These are phyloP conservation scores for Filosporella fistucella DNA, from an alignment of 495 filamentous ascomycete species.

Conservation along the genomic window DNA sequence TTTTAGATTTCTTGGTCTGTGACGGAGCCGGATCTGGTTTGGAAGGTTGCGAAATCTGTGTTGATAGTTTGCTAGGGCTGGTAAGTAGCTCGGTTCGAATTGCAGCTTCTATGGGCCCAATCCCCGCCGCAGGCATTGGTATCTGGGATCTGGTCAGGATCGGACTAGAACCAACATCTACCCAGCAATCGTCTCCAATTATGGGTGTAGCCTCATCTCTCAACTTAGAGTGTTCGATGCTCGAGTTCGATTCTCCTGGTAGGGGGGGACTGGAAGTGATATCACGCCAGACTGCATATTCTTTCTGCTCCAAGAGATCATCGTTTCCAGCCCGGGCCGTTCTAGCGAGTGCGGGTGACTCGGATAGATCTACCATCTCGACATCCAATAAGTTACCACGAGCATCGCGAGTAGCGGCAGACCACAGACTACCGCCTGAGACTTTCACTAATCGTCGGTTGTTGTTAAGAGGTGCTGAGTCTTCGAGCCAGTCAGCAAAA, in stretches of 20 bases:
- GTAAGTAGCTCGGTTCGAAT: constrained; percentile 1
- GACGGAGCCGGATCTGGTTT: constrained; percentile 1
- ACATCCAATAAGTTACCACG: constrained; percentile 56
- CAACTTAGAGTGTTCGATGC: too few species aligned
- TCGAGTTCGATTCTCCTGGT: too few species aligned
- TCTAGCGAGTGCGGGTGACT: constrained; percentile 23
- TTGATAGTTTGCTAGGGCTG: background rate
- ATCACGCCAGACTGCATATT: constrained; percentile 29
- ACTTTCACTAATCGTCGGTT: constrained; percentile 5
- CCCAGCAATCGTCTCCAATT: background rate
- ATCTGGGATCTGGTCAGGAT: too few species aligned
- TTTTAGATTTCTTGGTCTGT: background rate
- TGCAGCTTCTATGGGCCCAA: constrained; percentile 2
- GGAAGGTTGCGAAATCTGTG: background rate
- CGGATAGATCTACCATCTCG: constrained; percentile 52
- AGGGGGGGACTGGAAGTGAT: constrained; percentile 28
- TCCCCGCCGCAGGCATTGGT: background rate
- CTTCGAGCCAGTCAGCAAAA: constrained; percentile 24
- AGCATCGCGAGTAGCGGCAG: constrained; percentile 58
- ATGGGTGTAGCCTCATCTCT: background rate
- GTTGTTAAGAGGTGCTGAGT: background rate
- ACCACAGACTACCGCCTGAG: constrained; percentile 50
- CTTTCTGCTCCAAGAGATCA: background rate
- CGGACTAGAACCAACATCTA: too few species aligned
- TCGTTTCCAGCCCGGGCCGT: background rate